Evolutionary conservation across 768 basidiomycete genomes (phyloP), one percentile per base, ranked within the genome.

Genomic region (Suillus clintonianus): DNA sequence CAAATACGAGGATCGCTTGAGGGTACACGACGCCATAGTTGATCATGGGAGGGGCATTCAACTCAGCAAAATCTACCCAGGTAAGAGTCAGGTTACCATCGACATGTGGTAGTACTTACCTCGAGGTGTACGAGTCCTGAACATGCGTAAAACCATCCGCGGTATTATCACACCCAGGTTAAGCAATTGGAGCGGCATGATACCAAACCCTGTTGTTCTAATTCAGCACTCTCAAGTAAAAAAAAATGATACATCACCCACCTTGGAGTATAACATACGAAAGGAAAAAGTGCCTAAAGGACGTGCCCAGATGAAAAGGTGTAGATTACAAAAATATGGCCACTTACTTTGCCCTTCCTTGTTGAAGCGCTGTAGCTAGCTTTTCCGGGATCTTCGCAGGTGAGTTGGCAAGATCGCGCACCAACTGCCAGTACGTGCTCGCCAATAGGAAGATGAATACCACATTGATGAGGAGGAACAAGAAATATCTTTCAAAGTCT

Each of bases 11-110:
- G 64, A 99, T 94, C 6, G 96, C 92, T 72, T 98, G 97, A 0
- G 97, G 97, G 74, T 98, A 99, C 13, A 99, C 95, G 57, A 91
- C 85, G 58, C 97, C 97, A 68, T 99, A 97, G 76, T 98, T 99
- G 77, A 99, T 91, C 91, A 96, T 94, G 0, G 97, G 95, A 7
- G 97, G 97, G 0, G 95, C 95, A 71, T 99, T 97, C 17, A 99
- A 83, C 74, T 97, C 97, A 19, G 95, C 97, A 67, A 89, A 96
- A 71, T 99, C 97, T 98, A 70, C 14, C 17, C 42, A 30, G 39
- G 6, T 69, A 22, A 64, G 51, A 22, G 19, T 43, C 41, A 60
- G 41, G 39, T 11, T 14, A 55, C 11, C 34, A 2, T 22, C 32
- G 50, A 14, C 17, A 30, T 3, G 15, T 5, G 41, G 34, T 30